phyloP scores from a whole-genome alignment of 306 rosid species.

The Prunus campanulata region DNA sequence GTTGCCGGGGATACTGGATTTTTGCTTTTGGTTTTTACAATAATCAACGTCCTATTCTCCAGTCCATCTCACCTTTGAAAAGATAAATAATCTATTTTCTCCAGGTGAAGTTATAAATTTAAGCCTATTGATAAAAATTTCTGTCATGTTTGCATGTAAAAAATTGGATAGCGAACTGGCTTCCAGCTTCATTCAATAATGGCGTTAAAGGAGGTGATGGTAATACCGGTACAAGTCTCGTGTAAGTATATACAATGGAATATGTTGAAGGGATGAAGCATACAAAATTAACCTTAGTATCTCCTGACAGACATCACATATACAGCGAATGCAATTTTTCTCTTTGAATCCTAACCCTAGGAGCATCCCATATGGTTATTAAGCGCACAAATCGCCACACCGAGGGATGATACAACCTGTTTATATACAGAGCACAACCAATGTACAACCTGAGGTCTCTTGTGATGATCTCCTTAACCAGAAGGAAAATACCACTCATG shows the following conservation, averaged over 20 bases:
- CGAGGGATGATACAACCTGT: not conserved
- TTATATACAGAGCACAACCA: not conserved
- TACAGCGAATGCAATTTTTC: not conserved
- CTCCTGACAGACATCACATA: not conserved
- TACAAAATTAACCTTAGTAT: too few species aligned
- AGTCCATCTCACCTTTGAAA: too few species aligned
- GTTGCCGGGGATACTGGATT: not conserved
- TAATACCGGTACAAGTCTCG: not conserved
- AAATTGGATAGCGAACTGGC: not conserved
- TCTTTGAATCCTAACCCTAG: not conserved
- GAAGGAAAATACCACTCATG: not conserved
- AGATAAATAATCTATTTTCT: not conserved
- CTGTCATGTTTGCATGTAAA: not conserved
- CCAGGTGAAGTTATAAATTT: not conserved
- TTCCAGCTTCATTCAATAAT: not conserved
- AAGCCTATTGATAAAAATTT: not conserved
- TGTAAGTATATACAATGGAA: not conserved
- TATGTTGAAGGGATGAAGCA: not conserved
- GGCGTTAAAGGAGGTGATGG: not conserved
- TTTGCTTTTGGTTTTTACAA: not conserved
- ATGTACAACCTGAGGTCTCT: not conserved
- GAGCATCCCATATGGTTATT: not conserved
- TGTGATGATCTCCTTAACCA: not conserved
- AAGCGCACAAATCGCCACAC: not conserved
- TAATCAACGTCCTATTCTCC: too few species aligned